Conservation (phyloP, 768 basidiomycete species). For the Suillus americanus region DNA sequence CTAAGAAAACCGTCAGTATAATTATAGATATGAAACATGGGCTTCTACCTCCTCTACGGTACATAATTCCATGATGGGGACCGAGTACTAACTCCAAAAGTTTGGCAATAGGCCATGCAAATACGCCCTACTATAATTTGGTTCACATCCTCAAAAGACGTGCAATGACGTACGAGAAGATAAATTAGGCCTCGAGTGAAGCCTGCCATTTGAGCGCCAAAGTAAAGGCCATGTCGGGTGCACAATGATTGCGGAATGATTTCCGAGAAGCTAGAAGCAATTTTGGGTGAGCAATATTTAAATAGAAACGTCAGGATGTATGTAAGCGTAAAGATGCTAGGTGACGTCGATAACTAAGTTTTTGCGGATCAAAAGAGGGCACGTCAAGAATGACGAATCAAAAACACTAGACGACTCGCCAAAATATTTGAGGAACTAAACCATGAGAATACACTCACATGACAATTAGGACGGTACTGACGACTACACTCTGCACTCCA, state of each 20-base stretch:
- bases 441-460: conserved; percentile 55
- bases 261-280: conserved; percentile 69
- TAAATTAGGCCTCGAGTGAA: conserved; percentile 69
- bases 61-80: conserved; percentile 88
- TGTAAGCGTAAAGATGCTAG: background rate
- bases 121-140: conserved; percentile 47
- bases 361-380: background rate
- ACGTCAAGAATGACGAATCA: background rate
- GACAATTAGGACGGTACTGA: conserved; percentile 83
- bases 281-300: background rate
- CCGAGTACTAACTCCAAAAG: conserved; percentile 77
- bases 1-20: conserved; percentile 26
- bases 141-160: background rate
- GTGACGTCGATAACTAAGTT: background rate
- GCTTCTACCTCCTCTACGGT: conserved; percentile 64
- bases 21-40: background rate
- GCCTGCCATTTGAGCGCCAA: conserved; percentile 84
- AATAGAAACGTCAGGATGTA: background rate
- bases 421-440: background rate
- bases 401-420: background rate
- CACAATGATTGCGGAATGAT: conserved; percentile 94
- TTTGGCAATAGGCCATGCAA: conserved; percentile 87
- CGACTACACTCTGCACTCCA: conserved; percentile 73
- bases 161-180: conserved; percentile 48
- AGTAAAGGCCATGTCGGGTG: conserved; percentile 84